Evolutionary conservation across 208 protist species (phyloP), one percentile per base, ranked within the genome.

Genomic region (Strigomonas galati): DNA sequence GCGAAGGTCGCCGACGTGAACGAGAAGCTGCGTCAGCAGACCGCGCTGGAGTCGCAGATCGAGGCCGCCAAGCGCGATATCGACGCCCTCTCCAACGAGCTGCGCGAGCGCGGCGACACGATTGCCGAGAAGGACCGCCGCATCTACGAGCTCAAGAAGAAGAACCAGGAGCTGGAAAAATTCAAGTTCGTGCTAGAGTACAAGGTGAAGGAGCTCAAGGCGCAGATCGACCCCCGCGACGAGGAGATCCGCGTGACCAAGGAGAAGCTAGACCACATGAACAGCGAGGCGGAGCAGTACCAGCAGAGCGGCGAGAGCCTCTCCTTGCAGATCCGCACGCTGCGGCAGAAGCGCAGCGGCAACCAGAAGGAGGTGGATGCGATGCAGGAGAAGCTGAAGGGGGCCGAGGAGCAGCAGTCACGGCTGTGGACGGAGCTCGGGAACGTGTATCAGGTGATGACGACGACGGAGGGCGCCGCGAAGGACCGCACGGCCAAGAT

Each of bases 171-270:
- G 79, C 79, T 99, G 32, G 97, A 99, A 65, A 99, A 99, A 82
- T 99, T 99, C 84, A 98, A 98, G 77, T 99, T 99, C 75, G 98
- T 99, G 67, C 85, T 99, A 26, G 97, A 99, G 78, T 98, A 98
- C 87, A 99, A 99, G 82, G 99, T 98, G 57, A 94, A 92, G 59
- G 97, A 99, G 74, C 93, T 99, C 35, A 98, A 98, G 82, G 94
- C 88, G 54, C 97, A 99, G 85, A 99, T 99, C 58, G 96, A 98
- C 78, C 98, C 98, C 0, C 89, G 93, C 44, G 96, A 99, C 66
- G 81, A 93, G 32, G 93, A 99, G 73, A 98, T 99, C 63, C 61
- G 65, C 24, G 79, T 82, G 37, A 90, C 97, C 44, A 98, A 97
- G 73, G 79, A 91, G 68, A 97, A 99, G 74, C 91, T 98, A 46